Base-by-base conservation (phyloP, 371 early-diverging fungal species). In the Saksenaea vasiformis region DNA sequence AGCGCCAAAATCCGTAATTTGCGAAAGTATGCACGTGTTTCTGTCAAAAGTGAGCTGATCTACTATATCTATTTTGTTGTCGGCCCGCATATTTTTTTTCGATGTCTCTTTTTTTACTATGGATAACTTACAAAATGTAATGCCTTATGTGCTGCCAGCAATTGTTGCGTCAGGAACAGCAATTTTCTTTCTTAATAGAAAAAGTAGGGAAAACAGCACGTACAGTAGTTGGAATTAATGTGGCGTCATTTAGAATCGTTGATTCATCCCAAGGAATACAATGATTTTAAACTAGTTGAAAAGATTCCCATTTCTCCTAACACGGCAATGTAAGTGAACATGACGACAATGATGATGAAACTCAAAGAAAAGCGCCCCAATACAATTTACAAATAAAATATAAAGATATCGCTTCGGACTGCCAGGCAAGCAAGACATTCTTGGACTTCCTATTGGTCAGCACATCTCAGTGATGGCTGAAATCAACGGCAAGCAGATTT, bases 391-490 rank as follows among this genome's bases (percentile, higher is more conserved):
- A 31, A 31, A 31, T 31, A 31, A 31, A 31, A 4, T 4, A 41
- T 35, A 56, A 7, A 58, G 44, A 27, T 94, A 94, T 79, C 91
- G 92, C 47, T 93, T 95, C 70, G 84, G 75, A 27, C 81, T 95
- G 35, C 91, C 92, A 1, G 28, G 68, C 11, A 66, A 80, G 39
- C 82, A 87, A 38, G 80, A 79, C 44, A 60, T 76, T 22, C 81
- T 95, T 34, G 94, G 93, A 15, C 80, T 95, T 58, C 94, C 95
- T 27, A 91, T 90, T 54, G 95, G 95, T 5, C 94, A 93, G 83
- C 96, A 96, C 71, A 87, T 96, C 61, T 89, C 93, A 38, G 72
- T 95, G 51, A 87, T 87, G 82, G 90, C 91, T 22, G 81, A 83
- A 54, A 85, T 93, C 55, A 82, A 88, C 64, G 95, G 93, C 54